These are phyloP conservation scores for Cyclanthera cordifolia DNA, from an alignment of 306 rosid genomes.

Conservation along the genomic window DNA sequence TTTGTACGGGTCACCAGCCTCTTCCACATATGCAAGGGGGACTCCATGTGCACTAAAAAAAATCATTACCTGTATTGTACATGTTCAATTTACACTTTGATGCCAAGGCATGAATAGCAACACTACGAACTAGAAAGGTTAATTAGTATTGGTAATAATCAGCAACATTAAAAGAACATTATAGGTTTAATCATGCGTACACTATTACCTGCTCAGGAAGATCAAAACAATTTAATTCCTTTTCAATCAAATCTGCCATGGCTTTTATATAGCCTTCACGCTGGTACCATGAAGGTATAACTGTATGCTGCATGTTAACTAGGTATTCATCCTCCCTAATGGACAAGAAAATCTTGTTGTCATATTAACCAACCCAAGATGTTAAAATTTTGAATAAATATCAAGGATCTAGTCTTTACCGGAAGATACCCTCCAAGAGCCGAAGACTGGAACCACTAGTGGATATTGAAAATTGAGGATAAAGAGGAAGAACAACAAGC, in stretches of 20 bases:
- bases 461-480: conserved; percentile 97
- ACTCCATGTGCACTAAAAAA: conserved; percentile 97
- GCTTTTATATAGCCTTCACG: conserved; percentile 94
- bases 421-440: conserved; percentile 87
- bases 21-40: conserved; percentile 94
- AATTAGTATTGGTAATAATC: not conserved
- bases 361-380: conserved; percentile 12
- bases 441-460: conserved; percentile 97
- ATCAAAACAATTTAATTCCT: conserved; percentile 53
- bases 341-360: conserved; percentile 17
- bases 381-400: conserved; percentile 3
- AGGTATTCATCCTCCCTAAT: conserved; percentile 86
- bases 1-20: conserved; percentile 96
- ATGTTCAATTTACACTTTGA: conserved; percentile 9
- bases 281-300: conserved; percentile 96
- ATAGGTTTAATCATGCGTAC: conserved; percentile 8
- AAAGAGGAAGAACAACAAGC: conserved; percentile 97
- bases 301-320: conserved; percentile 97
- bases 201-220: conserved; percentile 45
- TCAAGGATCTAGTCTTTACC: conserved; percentile 31
- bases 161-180: not conserved
- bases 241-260: conserved; percentile 84
- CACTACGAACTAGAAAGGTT: not conserved
- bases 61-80: conserved; percentile 50
- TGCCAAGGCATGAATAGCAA: not conserved